Base-by-base conservation (phyloP, 768 basidiomycete species). In the Saitozyma sp. region DNA sequence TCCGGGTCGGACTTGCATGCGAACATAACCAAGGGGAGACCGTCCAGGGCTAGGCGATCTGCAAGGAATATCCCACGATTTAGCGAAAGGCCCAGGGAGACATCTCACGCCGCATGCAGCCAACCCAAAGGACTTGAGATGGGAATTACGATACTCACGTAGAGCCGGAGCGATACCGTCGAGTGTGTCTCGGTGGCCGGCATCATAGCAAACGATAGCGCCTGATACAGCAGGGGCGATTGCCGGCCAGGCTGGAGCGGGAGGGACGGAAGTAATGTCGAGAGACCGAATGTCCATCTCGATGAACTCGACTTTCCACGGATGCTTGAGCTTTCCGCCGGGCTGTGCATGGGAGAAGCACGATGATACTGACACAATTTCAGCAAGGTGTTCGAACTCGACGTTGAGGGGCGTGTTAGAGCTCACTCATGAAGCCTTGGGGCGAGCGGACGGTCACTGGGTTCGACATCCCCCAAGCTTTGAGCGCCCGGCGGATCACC, bases 1-100 rank as follows among this genome's bases (percentile, higher is more conserved):
- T 83, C 82, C 17, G 88, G 80, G 73, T 95, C 90, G 6, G 88
- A 87, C 78, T 96, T 97, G 82, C 92, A 92, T 5, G 90, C 91
- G 13, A 97, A 82, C 11, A 92, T 89, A 50, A 95, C 83, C 29
- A 85, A 81, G 9, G 89, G 85, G 43, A 89, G 80, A 61, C 84
- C 84, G 73, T 86, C 39, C 62, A 70, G 61, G 57, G 64, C 52
- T 3, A 43, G 9, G 20, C 6, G 13, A 13, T 57, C 42, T 49
- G 50, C 38, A 5, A 39, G 45, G 39, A 29, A n/a, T n/a, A n/a
- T n/a, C n/a, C 37, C 17, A 16, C 37, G 38, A 14, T 17, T 14
- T 1, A 20, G 20, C 9, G 48, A 9, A n/a, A 59, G 56, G 39
- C 49, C 69, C 66, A 3, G 42, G 42, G 14, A 54, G 20, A 20